These are phyloP conservation scores for Xylaria hypoxylon DNA, from an alignment of 2,329 filamentous ascomycete genomes.

Conservation along the genomic window DNA sequence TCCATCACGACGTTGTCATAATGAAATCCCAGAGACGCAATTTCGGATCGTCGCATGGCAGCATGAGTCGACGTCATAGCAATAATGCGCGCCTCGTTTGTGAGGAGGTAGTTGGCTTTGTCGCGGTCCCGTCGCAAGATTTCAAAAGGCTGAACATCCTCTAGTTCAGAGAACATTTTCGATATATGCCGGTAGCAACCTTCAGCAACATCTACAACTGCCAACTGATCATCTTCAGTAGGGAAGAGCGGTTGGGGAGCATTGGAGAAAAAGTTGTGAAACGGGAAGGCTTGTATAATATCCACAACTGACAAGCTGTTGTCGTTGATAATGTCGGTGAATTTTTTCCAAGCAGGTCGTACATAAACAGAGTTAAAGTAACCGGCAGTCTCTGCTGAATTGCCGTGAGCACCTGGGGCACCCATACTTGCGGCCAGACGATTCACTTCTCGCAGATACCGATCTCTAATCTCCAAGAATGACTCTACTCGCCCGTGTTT, in stretches of 20 bases:
- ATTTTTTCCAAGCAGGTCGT: conserved; percentile 87
- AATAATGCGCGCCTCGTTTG: conserved; percentile 95
- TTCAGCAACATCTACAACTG: conserved; percentile 78
- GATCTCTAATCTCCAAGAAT: conserved; percentile 87
- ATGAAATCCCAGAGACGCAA: conserved; percentile 90
- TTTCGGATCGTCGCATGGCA: conserved; percentile 91
- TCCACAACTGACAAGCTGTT: conserved; percentile 68
- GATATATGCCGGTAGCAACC: conserved; percentile 91
- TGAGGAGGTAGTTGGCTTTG: conserved; percentile 94
- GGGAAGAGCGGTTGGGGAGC: conserved; percentile 89
- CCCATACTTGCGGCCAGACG: conserved; percentile 85
- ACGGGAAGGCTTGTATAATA: conserved; percentile 83
- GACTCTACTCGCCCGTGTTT: conserved; percentile 96
- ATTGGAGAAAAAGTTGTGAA: conserved; percentile 86
- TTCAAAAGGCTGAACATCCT: conserved; percentile 95
- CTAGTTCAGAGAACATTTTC: conserved; percentile 91
- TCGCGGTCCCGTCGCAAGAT: conserved; percentile 89
- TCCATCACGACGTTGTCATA: conserved; percentile 99
- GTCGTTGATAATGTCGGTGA: conserved; percentile 72
- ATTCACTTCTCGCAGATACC: conserved; percentile 84
- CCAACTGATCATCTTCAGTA: conserved; percentile 70
- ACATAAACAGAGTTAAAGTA: conserved; percentile 97
- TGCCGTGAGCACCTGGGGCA: conserved; percentile 93
- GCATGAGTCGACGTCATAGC: conserved; percentile 99
- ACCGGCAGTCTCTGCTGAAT: conserved; percentile 94